phyloP scores from a whole-genome alignment of 2,329 filamentous ascomycete species.

The Scedosporium boydii region DNA sequence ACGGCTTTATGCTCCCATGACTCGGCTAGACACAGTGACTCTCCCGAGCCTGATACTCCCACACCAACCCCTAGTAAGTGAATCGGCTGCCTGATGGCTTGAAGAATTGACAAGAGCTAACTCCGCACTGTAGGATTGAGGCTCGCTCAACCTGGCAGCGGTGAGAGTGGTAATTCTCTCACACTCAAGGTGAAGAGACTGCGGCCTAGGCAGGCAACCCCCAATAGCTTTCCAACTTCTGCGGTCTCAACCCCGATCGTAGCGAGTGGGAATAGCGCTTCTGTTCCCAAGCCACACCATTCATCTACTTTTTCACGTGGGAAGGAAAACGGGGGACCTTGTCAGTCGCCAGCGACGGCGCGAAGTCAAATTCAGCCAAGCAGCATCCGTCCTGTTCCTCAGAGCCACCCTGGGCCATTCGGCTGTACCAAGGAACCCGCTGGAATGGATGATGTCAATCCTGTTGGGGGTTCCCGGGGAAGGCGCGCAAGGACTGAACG shows the following conservation, averaged over 20 bases:
- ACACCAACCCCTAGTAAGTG: constrained; percentile 18
- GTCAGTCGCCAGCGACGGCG: not conserved
- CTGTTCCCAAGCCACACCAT: not conserved
- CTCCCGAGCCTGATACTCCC: constrained; percentile 27
- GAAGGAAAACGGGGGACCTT: not conserved
- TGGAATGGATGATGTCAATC: not conserved
- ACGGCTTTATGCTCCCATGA: not conserved
- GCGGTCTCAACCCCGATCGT: not conserved
- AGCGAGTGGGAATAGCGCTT: not conserved
- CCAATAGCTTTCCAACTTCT: not conserved
- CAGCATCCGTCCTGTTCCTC: not conserved
- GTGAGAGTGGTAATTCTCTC: not conserved
- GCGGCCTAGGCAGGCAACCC: not conserved
- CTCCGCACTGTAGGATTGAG: not conserved
- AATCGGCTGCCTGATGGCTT: not conserved
- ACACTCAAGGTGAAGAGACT: not conserved
- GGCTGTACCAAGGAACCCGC: not conserved
- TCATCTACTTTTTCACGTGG: not conserved
- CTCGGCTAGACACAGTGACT: constrained; percentile 11
- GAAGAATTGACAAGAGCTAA: not conserved
- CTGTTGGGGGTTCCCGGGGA: not conserved
- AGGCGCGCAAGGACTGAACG: not conserved
- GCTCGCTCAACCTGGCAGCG: not conserved
- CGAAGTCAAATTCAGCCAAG: not conserved
- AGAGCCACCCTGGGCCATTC: not conserved